These are phyloP conservation scores for Teunomyces stri DNA, from an alignment of 805 yeast species.

Conservation along the genomic window DNA sequence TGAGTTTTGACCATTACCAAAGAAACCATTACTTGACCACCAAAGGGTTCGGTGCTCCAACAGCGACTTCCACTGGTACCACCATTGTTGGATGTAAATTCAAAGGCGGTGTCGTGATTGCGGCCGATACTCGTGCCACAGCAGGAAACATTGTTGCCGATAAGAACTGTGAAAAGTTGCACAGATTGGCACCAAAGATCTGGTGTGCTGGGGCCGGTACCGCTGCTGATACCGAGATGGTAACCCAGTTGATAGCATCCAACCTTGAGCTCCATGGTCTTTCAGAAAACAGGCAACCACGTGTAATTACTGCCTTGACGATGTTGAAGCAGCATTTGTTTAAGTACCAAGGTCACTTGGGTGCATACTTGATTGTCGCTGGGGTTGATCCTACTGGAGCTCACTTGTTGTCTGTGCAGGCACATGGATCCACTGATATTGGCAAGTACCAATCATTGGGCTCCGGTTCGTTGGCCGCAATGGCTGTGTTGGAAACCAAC, in stretches of 20 bases:
- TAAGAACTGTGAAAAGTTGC: constrained; percentile 95
- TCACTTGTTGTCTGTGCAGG: constrained; percentile 88
- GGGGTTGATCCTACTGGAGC: constrained; percentile 97
- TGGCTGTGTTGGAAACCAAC: constrained; percentile 90
- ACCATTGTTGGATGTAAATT: constrained; percentile 96
- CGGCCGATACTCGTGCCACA: constrained; percentile 98
- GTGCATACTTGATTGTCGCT: constrained; percentile 97
- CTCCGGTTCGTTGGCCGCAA: constrained; percentile 96
- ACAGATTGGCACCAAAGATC: constrained; percentile 81
- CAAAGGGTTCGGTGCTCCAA: constrained; percentile 75
- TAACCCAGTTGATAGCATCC: constrained; percentile 87
- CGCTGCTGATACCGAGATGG: constrained; percentile 99
- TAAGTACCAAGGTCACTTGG: constrained; percentile 95
- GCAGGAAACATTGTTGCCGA: constrained; percentile 96
- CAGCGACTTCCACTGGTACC: constrained; percentile 97
- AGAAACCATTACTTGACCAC: constrained; percentile 76
- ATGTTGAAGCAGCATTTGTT: constrained; percentile 92
- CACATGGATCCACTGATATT: constrained; percentile 97
- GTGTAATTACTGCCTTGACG: constrained; percentile 91
- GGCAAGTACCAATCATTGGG: constrained; percentile 93
- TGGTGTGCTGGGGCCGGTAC: constrained; percentile 99
- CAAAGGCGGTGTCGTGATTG: constrained; percentile 92
- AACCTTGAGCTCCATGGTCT: constrained; percentile 88
- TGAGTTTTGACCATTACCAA: constrained; percentile 89
- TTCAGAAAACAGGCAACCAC: constrained; percentile 80